phyloP scores from a whole-genome alignment of 2,329 filamentous ascomycete species.

The Exserohilum turcica region DNA sequence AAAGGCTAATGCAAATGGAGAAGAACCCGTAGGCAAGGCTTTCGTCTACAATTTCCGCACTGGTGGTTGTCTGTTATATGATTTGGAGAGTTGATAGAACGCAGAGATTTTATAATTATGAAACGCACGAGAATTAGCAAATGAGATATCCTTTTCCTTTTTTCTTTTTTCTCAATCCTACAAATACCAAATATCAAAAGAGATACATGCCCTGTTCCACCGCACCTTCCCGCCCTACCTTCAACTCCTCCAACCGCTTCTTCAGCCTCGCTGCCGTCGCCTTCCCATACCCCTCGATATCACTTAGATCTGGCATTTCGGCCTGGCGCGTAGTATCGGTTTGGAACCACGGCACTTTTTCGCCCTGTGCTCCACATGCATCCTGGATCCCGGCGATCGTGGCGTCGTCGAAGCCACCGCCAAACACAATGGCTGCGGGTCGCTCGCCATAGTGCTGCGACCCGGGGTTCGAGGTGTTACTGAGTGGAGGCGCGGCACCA shows the following conservation, averaged over 20 bases:
- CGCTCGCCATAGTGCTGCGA: constrained; percentile 1
- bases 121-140: too few relatives aligned
- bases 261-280: constrained; percentile 12
- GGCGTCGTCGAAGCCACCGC: constrained; percentile 1
- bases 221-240: constrained; percentile 4
- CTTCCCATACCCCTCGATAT: constrained; percentile 13
- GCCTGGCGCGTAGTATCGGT: not conserved
- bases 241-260: constrained; percentile 9
- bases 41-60: constrained; percentile 94
- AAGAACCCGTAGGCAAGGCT: constrained; percentile 65
- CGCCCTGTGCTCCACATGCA: constrained; percentile 3
- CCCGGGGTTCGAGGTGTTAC: not conserved
- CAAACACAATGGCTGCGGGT: not conserved
- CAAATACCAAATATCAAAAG: not conserved
- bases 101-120: too few relatives aligned
- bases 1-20: constrained; percentile 43
- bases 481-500: not conserved
- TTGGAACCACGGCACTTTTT: constrained; percentile 14
- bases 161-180: not conserved
- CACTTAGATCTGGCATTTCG: constrained; percentile 7
- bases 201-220: constrained; percentile 10
- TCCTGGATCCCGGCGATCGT: constrained; percentile 1
- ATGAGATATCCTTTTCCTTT: not conserved
- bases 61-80: constrained; percentile 83
- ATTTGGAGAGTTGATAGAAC: constrained; percentile 58